Base-by-base conservation (phyloP, 495 filamentous ascomycete species). In the Pyronema domesticum region DNA sequence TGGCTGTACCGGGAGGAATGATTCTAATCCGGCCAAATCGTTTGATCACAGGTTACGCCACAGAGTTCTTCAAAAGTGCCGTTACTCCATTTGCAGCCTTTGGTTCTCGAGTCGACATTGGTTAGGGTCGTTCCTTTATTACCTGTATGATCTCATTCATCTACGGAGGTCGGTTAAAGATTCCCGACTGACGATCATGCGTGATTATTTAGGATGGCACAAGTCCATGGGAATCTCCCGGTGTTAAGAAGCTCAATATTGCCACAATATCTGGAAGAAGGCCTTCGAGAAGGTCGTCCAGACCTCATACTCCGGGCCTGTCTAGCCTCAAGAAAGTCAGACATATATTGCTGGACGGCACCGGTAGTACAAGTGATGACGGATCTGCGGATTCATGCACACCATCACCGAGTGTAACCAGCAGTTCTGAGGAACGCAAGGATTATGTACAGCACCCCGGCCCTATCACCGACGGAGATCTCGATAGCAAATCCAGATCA, bases 121-220 rank as follows among this genome's bases (percentile, higher is more conserved):
- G 44, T 64, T 18, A 54, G 60, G 46, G 51, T 63, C 53, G 62
- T 63, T 23, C 61, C 60, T 37, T 46, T 63, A 13, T 57, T 63
- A 53, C 61, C 60, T 14, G 39, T 42, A 42, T 42, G 39, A 13
- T 42, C 15, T 42, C 39, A 42, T 17, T 42, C 23, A 30, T 30
- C 15, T 42, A 42, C 39, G 7, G 6, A 42, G 11, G 39, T 17
- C 15, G 15, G 39, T 30, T 42, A 42, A 42, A 42, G 39, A 17
- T 17, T 42, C 39, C 11, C 7, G 15, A 17, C 15, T 42, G 15
- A 42, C 15, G 2, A 17, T 13, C 39, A 42, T 42, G 39, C 15
- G 39, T 42, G 39, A 13, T 13, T 13, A 13, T 42, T 17, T 42
- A 42, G 39, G 60, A 63, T 48, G 60, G 61, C 40, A 56, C 61